Evolutionary conservation across 805 yeast genomes (phyloP), one percentile per base, ranked within the genome.

Genomic region (Sungouiozyma ichnusensis): DNA sequence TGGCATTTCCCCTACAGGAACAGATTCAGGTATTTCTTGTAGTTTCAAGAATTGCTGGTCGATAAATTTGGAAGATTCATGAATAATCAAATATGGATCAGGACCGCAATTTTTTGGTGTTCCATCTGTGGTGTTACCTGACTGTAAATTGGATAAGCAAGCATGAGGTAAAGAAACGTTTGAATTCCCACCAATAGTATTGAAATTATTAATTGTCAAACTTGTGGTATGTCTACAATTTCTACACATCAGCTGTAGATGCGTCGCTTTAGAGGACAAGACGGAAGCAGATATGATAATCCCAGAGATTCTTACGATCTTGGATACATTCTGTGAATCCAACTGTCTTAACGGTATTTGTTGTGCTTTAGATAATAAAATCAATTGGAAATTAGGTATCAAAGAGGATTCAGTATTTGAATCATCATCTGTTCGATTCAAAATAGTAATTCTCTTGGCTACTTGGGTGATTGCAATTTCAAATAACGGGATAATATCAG

Each of bases 1-100:
- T 7, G 99, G 99, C 86, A 92, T 81, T 66, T 92, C 99, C 51
- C 99, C 98, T 20, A 92, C 95, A 1, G 98, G 99, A 2, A 92
- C 97, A 81, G 85, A 85, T 61, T 92, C 99, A 11, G 97, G 97
- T n/a, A 92, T 73, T 61, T 92, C 98, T 63, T 92, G 99, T 43
- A 92, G 71, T 62, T 92, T 92, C 55, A 92, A 72, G 24, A 82
- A 79, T 64, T 92, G 99, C 60, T 94, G 97, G 64, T 92, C 97
- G 41, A 92, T 81, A 62, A 88, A 92, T n/a, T 76, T 69, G 2
- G 96, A 86, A 57, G 85, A 84, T 60, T 92, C 97, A 64, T 92
- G 98, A 24, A 85, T 87, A 46, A 92, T 84, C 32, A 85, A 75
- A 55, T 87, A 92, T 2, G 99, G 98, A 53, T 90, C 95, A 13